Evolutionary conservation across 495 filamentous ascomycete species (phyloP).

Genomic region (Chaetomium cochliodes): DNA sequence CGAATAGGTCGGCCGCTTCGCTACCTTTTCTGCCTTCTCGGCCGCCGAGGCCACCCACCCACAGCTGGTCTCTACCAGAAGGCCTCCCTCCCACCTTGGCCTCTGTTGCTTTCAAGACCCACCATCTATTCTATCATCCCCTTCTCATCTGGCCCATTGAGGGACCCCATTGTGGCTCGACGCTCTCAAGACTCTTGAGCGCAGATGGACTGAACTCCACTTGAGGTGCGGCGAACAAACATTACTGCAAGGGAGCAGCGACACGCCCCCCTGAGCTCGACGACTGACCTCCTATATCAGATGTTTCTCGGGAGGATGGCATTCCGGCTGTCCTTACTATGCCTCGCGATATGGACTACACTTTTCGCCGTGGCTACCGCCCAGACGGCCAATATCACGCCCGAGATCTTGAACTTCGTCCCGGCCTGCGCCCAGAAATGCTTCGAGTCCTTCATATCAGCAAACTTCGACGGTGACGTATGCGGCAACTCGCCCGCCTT

Average conservation of each 20-base stretch:
- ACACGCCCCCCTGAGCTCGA: conserved; percentile 3
- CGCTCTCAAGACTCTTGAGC: conserved; percentile 18
- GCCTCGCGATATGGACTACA: conserved; percentile 41
- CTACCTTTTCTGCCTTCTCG: conserved; percentile 24
- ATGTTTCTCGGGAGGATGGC: conserved; percentile 49
- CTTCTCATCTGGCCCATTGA: not conserved
- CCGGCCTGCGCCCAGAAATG: conserved; percentile 66
- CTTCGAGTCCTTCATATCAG: conserved; percentile 58
- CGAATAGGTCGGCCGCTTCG: conserved; percentile 35
- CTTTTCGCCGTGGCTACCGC: conserved; percentile 29
- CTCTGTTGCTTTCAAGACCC: not conserved
- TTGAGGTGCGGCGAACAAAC: conserved; percentile 19
- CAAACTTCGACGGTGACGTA: conserved; percentile 53
- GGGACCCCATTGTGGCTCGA: not conserved
- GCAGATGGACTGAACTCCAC: conserved; percentile 22
- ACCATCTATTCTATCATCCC: not conserved
- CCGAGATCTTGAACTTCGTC: conserved; percentile 50
- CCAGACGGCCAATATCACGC: conserved; percentile 38
- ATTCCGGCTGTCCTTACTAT: conserved; percentile 35
- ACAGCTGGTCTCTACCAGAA: conserved; percentile 6
- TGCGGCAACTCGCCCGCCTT: conserved; percentile 54
- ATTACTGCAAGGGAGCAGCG: not conserved
- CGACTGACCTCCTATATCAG: conserved; percentile 27
- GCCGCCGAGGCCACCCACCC: conserved; percentile 18
- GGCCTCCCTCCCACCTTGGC: conserved; percentile 8